Evolutionary conservation across 2,329 filamentous ascomycete genomes (phyloP), one percentile per base, ranked within the genome.

Genomic region (Verticillium klebahnii): DNA sequence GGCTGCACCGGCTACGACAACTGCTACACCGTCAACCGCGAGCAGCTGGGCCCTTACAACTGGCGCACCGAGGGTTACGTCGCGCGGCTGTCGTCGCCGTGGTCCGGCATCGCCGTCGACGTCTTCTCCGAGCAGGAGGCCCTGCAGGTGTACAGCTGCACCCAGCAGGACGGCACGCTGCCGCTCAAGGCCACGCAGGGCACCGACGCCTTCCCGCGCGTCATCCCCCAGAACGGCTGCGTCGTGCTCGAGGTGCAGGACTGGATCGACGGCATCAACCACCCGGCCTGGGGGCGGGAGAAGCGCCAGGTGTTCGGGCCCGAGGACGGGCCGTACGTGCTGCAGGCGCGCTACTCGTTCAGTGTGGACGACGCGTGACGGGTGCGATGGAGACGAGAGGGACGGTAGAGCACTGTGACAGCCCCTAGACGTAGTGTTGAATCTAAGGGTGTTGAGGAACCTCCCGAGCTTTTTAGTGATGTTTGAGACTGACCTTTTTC

Each of bases 261-360:
- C 74, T 97, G 88, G 85, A 96, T 97, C 71, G 93, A 96, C 72
- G 93, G 84, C 31, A 95, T 98, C 77, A 97, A 97, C 77, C 85
- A 96, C 69, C 93, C 93, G 0, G 85, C 92, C 75, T 97, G 94
- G 94, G 87, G 87, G 63, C 85, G 93, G 61, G 76, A 80, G 56
- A 71, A 70, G 60, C 87, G 82, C 76, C 86, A 89, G 70, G 77
- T 89, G 63, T 89, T 77, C 68, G 80, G 75, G 34, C 87, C 87
- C 0, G 85, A 81, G 9, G 85, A 79, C 60, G 82, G 82, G 64
- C 84, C 85, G 3, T 89, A 86, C 70, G 80, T 85, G n/a, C 75
- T 89, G 65, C 80, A 86, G 74, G 86, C 86, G 4, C 84, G 78
- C 66, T 89, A 88, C 70, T 74, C 75, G 60, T 89, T 89, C 68